phyloP scores from a whole-genome alignment of 2,329 filamentous ascomycete genomes.

The Colletotrichum phormii region DNA sequence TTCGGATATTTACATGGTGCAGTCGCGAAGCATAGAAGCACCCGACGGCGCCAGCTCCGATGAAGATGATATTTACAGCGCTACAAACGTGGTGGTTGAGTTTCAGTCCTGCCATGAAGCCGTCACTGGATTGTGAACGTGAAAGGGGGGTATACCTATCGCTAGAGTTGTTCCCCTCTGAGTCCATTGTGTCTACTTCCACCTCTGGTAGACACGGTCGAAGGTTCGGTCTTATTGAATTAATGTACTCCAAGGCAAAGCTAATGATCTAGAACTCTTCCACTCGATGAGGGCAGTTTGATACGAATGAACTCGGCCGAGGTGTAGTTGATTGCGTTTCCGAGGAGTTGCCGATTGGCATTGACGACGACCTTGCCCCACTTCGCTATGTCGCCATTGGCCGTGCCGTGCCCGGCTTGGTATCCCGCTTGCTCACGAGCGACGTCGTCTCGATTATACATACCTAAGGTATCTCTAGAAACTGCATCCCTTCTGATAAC shows the following conservation, averaged over 20 bases:
- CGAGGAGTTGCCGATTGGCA: slow-evolving; percentile 6
- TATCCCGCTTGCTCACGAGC: not conserved
- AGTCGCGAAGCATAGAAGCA: slow-evolving; percentile 79
- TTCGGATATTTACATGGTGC: slow-evolving; percentile 60
- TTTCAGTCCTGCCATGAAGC: not conserved
- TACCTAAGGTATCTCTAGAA: too few relatives aligned
- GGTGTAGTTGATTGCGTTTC: not conserved
- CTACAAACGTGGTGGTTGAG: slow-evolving; percentile 40
- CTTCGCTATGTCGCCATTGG: not conserved
- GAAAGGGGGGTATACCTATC: slow-evolving; percentile 7
- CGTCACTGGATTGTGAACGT: too few relatives aligned
- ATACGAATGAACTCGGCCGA: not conserved
- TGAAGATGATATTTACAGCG: slow-evolving; percentile 71
- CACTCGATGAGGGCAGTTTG: not conserved
- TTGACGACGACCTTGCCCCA: not conserved
- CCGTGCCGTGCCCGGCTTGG: not conserved
- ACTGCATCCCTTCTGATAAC: not conserved
- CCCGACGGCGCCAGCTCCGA: slow-evolving; percentile 78
- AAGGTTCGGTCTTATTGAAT: not conserved
- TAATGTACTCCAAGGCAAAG: not conserved
- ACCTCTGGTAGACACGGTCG: not conserved
- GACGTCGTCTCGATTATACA: not conserved
- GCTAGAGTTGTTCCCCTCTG: not conserved
- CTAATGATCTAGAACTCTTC: not conserved
- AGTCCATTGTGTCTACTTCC: not conserved